Conservation (phyloP, 768 basidiomycete species). For the Tylopilus intermedius region DNA sequence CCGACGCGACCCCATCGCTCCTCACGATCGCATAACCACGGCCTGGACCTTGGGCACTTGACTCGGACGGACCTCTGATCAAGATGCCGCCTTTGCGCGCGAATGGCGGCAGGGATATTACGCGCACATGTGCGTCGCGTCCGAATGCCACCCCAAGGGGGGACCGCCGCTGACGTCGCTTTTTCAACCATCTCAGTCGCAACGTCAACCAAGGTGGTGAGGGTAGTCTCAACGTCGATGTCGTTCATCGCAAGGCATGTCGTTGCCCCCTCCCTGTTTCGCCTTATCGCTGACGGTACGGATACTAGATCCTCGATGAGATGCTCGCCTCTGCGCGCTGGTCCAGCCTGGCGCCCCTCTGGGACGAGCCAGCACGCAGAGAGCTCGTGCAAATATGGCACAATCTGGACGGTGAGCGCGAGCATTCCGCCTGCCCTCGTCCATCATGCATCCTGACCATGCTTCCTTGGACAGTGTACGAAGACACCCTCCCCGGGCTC, state of each 20-base stretch:
- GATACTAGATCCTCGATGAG: slow-evolving; percentile 47
- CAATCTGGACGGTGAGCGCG: slow-evolving; percentile 42
- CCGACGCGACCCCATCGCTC: too few species aligned
- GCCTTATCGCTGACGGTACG: background rate
- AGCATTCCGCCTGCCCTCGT: background rate
- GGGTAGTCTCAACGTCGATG: slow-evolving; percentile 50
- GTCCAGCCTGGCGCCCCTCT: slow-evolving; percentile 41
- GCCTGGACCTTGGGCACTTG: background rate
- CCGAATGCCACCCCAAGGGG: background rate
- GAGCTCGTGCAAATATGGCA: slow-evolving; percentile 57
- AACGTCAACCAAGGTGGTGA: slow-evolving; percentile 40
- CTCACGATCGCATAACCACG: too few species aligned
- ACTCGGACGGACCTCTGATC: slow-evolving; percentile 6
- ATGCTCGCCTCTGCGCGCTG: slow-evolving; percentile 50
- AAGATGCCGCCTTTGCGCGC: slow-evolving; percentile 39
- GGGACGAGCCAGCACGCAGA: slow-evolving; percentile 41
- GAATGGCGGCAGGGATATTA: slow-evolving; percentile 56
- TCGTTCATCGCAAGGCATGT: slow-evolving; percentile 51
- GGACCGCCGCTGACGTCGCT: background rate
- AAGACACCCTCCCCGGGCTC: slow-evolving; percentile 48
- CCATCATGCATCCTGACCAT: background rate
- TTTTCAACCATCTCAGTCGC: slow-evolving; percentile 25
- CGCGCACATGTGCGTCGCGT: slow-evolving; percentile 17
- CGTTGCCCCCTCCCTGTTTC: too few species aligned
- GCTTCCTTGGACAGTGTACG: slow-evolving; percentile 43